Conservation (phyloP, 805 yeast genomes). For the Suhomyces sp. region DNA sequence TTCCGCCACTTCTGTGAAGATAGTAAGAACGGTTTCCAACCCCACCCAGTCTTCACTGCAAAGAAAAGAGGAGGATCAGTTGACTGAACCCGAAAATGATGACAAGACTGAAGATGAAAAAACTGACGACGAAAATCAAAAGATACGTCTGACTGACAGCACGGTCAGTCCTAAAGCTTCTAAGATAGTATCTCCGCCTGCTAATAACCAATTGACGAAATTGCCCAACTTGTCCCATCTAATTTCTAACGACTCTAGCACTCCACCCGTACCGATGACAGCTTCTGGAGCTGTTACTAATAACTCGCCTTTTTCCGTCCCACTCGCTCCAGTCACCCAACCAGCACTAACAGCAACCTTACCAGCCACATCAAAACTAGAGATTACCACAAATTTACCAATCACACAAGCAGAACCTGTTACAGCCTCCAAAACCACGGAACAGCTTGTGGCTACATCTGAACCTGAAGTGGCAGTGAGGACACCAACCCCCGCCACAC, state of each 20-base stretch:
- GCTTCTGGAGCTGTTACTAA: neutral
- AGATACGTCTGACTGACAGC: neutral
- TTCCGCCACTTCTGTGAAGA: neutral
- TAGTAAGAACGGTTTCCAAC: neutral
- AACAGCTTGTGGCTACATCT: neutral
- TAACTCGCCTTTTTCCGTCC: no score
- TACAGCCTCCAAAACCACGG: neutral
- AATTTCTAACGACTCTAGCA: neutral
- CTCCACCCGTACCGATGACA: neutral
- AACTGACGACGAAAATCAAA: conserved; percentile 6
- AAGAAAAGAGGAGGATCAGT: conserved; percentile 11
- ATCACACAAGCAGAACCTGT: neutral
- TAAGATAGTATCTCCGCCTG: neutral
- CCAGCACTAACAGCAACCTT: neutral
- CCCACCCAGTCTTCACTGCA: neutral
- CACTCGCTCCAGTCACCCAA: neutral
- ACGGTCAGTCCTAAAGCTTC: neutral
- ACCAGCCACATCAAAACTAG: neutral
- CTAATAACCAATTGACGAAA: neutral
- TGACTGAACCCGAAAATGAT: conserved; percentile 20
- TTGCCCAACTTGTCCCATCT: neutral
- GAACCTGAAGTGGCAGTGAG: neutral
- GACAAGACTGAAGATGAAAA: conserved; percentile 28
- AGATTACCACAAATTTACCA: neutral
- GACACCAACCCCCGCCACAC: neutral